Percentiles rank a stretch among this genome's conserved stretches.
Evolutionary conservation across 768 basidiomycete genomes (phyloP).

Genomic region (Tricholoma bakamatsutake): DNA sequence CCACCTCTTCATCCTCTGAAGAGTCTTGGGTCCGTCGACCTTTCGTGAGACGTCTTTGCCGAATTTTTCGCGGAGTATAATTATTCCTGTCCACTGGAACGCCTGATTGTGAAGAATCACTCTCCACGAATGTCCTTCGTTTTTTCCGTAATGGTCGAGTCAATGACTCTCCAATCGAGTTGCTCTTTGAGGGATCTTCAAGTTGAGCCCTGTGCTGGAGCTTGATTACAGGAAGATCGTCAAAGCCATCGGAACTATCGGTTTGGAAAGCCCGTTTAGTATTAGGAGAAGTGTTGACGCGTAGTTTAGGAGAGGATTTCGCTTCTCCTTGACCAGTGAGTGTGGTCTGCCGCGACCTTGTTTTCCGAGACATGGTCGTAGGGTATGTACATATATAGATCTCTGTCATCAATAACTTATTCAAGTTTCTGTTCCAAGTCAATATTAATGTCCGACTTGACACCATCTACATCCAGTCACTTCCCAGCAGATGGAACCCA

Average conservation of each 20-base stretch:
- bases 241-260: constrained; percentile 14
- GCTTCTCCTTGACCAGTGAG: neutral
- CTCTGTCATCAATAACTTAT: too few species aligned
- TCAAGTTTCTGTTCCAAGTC: neutral
- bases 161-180: neutral
- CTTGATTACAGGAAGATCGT: constrained; percentile 31
- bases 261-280: constrained; percentile 12
- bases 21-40: constrained; percentile 19
- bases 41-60: neutral
- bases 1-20: constrained; percentile 28
- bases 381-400: too few species aligned
- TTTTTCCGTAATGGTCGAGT: constrained; percentile 4
- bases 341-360: neutral
- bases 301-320: neutral
- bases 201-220: constrained; percentile 33
- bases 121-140: constrained; percentile 12
- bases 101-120: constrained; percentile 7
- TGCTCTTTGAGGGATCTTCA: neutral
- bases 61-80: neutral
- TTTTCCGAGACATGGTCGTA: neutral
- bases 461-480: neutral
- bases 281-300: neutral
- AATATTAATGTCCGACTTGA: neutral
- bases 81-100: neutral
- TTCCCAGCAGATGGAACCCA: neutral